Base-by-base conservation (phyloP, 768 basidiomycete species). In the Tricholoma terreum region DNA sequence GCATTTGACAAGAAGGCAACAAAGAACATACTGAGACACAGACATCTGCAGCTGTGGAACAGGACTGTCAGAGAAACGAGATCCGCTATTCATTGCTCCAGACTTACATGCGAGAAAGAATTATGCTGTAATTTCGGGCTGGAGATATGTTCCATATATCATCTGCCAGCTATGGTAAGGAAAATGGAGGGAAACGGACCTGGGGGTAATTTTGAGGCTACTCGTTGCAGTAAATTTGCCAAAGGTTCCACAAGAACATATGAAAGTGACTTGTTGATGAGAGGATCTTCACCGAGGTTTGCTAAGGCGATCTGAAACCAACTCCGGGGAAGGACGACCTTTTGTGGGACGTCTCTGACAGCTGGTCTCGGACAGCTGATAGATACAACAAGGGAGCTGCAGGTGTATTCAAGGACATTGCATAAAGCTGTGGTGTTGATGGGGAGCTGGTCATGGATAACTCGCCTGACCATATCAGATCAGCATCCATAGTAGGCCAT, bases 381-480 rank as follows among this genome's bases (percentile, higher is more conserved):
- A 12, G 72, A 71, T 3, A 86, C 52, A 4, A 80, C 68, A 17
- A 49, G 7, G 12, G 71, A 72, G 6, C 72, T 72, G 45, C 79
- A 77, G 1, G 86, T 63, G 8, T 68, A 65, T 43, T 87, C 86
- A 15, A 84, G 55, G 43, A 78, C 68, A 51, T 80, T 75, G 54
- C 83, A 86, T 1, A 87, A 65, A 10, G 80, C 71, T 14, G 72
- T 71, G 19, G 79, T 68, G 38, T 84, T 73, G 17, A 85, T 69
- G 3, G 61, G 66, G 1, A 84, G 58, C 2, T 55, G 46, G 0
- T 62, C 60, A 1, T 69, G 58, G 15, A 83, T 52, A 14, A 85
- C 58, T 55, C 81, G 78, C 17, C 85, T 86, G 53, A 7, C 9
- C 14, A 45, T 12, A 19, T 14, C 4, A 22, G n/a, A n/a, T n/a